phyloP scores from a whole-genome alignment of 2,329 filamentous ascomycete genomes.

The Aspergillus calidoustus region DNA sequence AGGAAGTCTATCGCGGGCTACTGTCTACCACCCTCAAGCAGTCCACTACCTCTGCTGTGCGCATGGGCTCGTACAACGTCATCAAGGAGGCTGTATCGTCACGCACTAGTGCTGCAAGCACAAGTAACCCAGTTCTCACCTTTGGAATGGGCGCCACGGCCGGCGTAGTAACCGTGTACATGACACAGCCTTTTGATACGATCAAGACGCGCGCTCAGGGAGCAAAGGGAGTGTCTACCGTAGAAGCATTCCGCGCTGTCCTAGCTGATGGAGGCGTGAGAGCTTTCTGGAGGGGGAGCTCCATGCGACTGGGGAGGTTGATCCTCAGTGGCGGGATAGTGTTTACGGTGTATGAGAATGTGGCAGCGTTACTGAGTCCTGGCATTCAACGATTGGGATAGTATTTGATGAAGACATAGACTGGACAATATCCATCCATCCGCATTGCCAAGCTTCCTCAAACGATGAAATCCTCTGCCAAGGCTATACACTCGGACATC shows the following conservation, averaged over 20 bases:
- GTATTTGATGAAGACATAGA: no score
- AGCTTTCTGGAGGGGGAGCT: no score
- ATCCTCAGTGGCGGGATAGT: neutral
- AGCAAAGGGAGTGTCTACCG: conserved; percentile 60
- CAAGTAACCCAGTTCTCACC: conserved; percentile 50
- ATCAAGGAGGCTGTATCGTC: conserved; percentile 63
- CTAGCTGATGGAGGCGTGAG: conserved; percentile 54
- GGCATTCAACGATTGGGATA: no score
- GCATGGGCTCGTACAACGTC: conserved; percentile 67
- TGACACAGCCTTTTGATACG: conserved; percentile 33
- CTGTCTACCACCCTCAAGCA: conserved; percentile 66
- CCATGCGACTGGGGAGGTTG: no score
- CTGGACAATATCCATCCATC: no score
- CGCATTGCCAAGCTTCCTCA: no score
- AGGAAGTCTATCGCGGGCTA: conserved; percentile 63
- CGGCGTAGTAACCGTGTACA: conserved; percentile 52
- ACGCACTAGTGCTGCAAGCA: conserved; percentile 54
- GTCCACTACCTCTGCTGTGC: conserved; percentile 64
- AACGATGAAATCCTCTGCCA: no score
- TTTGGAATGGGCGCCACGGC: conserved; percentile 67
- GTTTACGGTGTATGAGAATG: conserved; percentile 20
- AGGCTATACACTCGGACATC: no score
- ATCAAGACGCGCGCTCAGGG: conserved; percentile 66
- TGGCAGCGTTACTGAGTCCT: conserved; percentile 13
- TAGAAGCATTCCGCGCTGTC: conserved; percentile 45